Conservation (phyloP, 2,329 filamentous ascomycete species). For the Colletotrichum somersetense region DNA sequence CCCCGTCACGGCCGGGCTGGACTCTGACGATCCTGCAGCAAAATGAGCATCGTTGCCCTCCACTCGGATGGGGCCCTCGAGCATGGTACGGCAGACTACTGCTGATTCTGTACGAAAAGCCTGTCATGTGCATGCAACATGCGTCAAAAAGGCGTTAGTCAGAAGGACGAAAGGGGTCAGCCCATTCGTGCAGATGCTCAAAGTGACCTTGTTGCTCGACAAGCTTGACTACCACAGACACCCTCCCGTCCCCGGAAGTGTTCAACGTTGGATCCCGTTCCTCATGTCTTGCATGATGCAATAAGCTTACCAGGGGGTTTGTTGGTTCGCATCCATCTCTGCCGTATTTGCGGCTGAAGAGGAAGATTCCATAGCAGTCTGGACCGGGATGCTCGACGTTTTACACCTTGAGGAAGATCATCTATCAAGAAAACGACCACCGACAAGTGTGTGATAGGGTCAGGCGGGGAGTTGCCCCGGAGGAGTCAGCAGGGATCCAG, state of each 20-base stretch:
- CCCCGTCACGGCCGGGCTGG: background rate
- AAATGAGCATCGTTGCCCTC: background rate
- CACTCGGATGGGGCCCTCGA: slow-evolving; percentile 12
- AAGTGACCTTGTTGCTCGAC: background rate
- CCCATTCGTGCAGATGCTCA: slow-evolving; percentile 29
- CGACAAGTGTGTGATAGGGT: slow-evolving; percentile 19
- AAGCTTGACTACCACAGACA: background rate
- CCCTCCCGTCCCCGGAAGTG: background rate
- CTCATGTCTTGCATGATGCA: background rate
- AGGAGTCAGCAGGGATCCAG: slow-evolving; percentile 30
- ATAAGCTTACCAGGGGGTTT: background rate
- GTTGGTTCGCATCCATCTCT: background rate
- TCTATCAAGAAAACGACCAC: slow-evolving; percentile 1
- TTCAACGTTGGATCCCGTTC: background rate
- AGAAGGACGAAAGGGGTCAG: slow-evolving; percentile 20
- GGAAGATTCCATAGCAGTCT: background rate
- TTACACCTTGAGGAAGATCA: slow-evolving; percentile 20
- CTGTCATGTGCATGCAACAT: slow-evolving; percentile 18
- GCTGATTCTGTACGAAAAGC: slow-evolving; percentile 15
- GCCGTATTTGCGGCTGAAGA: background rate
- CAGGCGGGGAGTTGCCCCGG: slow-evolving; percentile 23
- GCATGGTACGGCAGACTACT: slow-evolving; percentile 6
- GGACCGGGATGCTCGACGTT: background rate
- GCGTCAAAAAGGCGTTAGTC: slow-evolving; percentile 19
- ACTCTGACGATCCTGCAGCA: slow-evolving; percentile 20